These are phyloP conservation scores for Zasmidium citrigriseum DNA, from an alignment of 2,329 filamentous ascomycete genomes.

Conservation along the genomic window DNA sequence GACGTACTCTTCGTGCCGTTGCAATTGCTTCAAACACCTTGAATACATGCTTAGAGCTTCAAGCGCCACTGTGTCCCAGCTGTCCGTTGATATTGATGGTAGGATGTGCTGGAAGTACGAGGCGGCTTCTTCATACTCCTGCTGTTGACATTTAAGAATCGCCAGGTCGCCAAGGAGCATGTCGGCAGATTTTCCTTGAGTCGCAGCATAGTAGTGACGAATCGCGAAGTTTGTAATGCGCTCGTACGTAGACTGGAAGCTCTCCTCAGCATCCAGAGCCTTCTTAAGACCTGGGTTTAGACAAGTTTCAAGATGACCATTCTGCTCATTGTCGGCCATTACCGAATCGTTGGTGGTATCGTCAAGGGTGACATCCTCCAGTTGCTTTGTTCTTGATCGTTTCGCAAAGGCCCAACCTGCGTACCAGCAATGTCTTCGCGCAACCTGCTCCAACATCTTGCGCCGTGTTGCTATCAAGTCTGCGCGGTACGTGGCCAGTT, in stretches of 20 bases:
- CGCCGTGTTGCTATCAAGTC: constrained; percentile 80
- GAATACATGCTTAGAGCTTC: constrained; percentile 86
- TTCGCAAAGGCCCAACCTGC: constrained; percentile 65
- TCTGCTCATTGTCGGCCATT: constrained; percentile 3
- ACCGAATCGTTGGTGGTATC: constrained; percentile 19
- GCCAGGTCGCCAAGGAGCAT: constrained; percentile 81
- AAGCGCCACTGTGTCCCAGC: constrained; percentile 78
- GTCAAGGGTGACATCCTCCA: constrained; percentile 43
- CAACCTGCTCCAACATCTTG: constrained; percentile 74
- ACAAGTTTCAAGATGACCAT: not conserved
- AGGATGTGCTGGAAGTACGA: constrained; percentile 77
- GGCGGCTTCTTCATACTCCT: constrained; percentile 72
- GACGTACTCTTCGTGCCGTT: constrained; percentile 77
- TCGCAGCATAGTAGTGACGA: constrained; percentile 78
- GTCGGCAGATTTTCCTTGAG: constrained; percentile 74
- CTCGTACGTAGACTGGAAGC: constrained; percentile 45
- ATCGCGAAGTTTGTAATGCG: constrained; percentile 82
- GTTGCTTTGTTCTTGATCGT: constrained; percentile 22
- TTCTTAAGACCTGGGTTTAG: constrained; percentile 31
- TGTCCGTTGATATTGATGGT: constrained; percentile 73
- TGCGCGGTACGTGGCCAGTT: constrained; percentile 78
- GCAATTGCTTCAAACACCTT: constrained; percentile 74
- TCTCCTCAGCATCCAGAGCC: constrained; percentile 38
- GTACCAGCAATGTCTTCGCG: constrained; percentile 71
- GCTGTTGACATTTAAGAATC: constrained; percentile 69